Percentiles rank a stretch among this genome's conserved stretches.
These are phyloP conservation scores for Penicillium samsonianum DNA, from an alignment of 495 filamentous ascomycete genomes.

Conservation along the genomic window DNA sequence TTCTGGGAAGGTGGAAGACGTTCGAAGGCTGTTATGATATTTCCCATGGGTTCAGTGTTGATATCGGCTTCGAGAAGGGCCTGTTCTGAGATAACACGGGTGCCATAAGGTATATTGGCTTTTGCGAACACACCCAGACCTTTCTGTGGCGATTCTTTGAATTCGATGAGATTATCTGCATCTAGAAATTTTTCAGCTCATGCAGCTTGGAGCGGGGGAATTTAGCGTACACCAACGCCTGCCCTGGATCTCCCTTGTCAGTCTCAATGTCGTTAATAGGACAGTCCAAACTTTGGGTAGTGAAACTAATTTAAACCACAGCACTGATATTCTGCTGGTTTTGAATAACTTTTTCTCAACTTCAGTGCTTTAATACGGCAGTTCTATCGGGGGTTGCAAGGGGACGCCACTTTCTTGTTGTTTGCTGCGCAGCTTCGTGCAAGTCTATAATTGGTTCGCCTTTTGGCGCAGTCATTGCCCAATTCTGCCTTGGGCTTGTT, in stretches of 20 bases:
- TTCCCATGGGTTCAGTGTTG: too few relatives aligned
- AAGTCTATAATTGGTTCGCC: neutral
- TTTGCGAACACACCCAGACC: neutral
- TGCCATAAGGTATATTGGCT: neutral
- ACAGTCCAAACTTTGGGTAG: too few relatives aligned
- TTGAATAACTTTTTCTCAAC: too few relatives aligned
- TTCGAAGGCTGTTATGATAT: neutral
- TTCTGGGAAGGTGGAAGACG: neutral
- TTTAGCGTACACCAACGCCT: too few relatives aligned
- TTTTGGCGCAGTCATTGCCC: neutral
- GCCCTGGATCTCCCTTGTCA: too few relatives aligned
- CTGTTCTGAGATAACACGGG: neutral
- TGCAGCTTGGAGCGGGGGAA: too few relatives aligned
- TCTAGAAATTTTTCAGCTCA: neutral
- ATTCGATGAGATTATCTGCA: neutral
- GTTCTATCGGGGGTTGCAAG: too few relatives aligned
- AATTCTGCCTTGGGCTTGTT: neutral
- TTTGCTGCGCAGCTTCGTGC: neutral
- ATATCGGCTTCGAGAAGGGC: neutral
- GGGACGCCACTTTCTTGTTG: neutral
- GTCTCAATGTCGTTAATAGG: too few relatives aligned
- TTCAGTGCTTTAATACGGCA: too few relatives aligned
- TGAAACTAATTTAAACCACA: too few relatives aligned
- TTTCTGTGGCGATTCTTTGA: neutral
- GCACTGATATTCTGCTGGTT: too few relatives aligned